phyloP scores from a whole-genome alignment of 108 stramenopile species.

The Aurantiochytrium sp. region DNA sequence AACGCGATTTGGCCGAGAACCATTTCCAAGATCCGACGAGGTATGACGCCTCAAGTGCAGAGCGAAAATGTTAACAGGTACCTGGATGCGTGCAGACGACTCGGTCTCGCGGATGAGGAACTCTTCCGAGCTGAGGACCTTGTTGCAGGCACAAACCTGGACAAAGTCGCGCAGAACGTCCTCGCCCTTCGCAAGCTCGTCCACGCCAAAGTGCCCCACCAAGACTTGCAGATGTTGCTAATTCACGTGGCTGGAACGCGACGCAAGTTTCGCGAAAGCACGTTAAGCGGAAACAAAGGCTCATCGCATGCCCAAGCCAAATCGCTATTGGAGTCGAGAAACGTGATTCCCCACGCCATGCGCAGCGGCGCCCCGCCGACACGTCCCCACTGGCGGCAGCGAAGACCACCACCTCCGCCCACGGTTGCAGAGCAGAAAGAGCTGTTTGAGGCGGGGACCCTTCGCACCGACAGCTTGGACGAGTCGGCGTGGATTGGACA shows the following conservation, averaged over 20 bases:
- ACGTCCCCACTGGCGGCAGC: not conserved
- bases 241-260: not conserved
- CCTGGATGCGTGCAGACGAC: not conserved
- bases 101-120: not conserved
- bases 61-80: not conserved
- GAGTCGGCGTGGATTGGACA: too few species aligned
- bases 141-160: not conserved
- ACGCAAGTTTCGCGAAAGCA: not conserved
- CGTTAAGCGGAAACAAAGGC: not conserved
- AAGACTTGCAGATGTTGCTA: not conserved
- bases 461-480: too few species aligned
- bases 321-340: not conserved
- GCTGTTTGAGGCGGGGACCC: not conserved
- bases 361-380: not conserved
- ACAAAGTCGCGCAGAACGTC: not conserved
- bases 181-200: not conserved
- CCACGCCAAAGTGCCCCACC: not conserved
- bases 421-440: not conserved
- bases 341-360: not conserved
- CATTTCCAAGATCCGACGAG: not conserved
- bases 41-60: not conserved
- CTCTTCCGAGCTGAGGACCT: not conserved
- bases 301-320: not conserved
- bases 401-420: not conserved
- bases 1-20: not conserved